Evolutionary conservation across 2,329 filamentous ascomycete species (phyloP).

Genomic region (Sordariomycetes sp.): DNA sequence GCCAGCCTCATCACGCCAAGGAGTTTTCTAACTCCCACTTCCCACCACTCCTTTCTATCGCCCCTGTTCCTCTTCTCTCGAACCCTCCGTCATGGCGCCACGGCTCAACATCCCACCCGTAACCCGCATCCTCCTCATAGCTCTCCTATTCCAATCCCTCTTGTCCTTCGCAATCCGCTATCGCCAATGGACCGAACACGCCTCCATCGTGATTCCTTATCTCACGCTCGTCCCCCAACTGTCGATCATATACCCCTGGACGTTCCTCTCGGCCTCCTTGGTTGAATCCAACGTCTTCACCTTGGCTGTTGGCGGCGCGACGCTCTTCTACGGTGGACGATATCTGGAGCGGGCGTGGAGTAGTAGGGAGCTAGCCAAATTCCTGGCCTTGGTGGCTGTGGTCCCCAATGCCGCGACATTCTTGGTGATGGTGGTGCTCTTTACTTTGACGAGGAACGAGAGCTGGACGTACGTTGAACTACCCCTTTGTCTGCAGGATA

Average conservation of each 20-base stretch:
- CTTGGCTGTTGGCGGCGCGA: constrained; percentile 64
- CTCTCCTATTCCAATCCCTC: constrained; percentile 67
- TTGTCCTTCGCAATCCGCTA: constrained; percentile 74
- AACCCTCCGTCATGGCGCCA: constrained; percentile 53
- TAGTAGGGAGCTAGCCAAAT: constrained; percentile 83
- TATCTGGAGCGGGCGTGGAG: constrained; percentile 97
- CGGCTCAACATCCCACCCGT: constrained; percentile 90
- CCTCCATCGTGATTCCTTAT: constrained; percentile 69
- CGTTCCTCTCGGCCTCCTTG: constrained; percentile 73
- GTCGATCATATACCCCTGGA: constrained; percentile 88
- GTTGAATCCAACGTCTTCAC: constrained; percentile 93
- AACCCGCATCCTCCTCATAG: constrained; percentile 72
- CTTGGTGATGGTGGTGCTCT: constrained; percentile 64
- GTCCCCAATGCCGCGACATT: constrained; percentile 75
- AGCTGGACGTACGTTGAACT: constrained; percentile 52
- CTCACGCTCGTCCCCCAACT: constrained; percentile 77
- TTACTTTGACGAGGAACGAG: constrained; percentile 57
- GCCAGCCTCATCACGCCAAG: no score
- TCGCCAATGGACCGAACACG: constrained; percentile 55
- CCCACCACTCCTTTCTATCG: neutral
- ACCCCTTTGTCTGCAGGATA: no score
- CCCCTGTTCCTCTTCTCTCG: neutral
- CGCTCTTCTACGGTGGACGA: constrained; percentile 83
- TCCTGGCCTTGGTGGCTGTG: constrained; percentile 66
- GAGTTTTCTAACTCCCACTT: no score